Conservation (phyloP, 169 alveolate species). For the Plasmodium vinckei region DNA sequence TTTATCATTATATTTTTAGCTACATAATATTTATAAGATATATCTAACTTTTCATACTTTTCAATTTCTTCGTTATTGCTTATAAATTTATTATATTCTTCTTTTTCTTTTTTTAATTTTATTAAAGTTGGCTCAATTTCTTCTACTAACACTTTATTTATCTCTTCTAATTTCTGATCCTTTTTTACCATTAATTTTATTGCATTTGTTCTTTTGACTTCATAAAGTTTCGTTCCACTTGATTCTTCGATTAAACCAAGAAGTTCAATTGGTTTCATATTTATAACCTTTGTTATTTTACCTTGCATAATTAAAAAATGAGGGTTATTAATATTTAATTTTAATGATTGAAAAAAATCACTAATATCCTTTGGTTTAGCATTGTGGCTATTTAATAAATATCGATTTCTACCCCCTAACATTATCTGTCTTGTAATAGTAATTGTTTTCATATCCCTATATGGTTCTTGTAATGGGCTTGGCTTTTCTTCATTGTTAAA, state of each 20-base stretch:
- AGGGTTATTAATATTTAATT: constrained; percentile 98
- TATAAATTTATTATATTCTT: constrained; percentile 82
- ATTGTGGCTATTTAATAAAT: constrained; percentile 95
- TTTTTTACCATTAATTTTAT: constrained; percentile 92
- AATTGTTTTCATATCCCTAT: constrained; percentile 89
- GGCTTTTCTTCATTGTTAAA: constrained; percentile 92
- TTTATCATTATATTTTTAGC: constrained; percentile 79
- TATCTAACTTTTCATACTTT: constrained; percentile 77
- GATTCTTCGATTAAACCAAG: constrained; percentile 98
- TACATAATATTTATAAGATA: constrained; percentile 80
- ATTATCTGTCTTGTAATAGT: constrained; percentile 95
- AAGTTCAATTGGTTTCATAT: constrained; percentile 97
- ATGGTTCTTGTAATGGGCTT: constrained; percentile 89
- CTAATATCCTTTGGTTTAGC: constrained; percentile 94
- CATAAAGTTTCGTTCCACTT: constrained; percentile 97
- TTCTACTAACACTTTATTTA: constrained; percentile 90
- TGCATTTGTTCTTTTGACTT: constrained; percentile 94
- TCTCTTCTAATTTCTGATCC: constrained; percentile 92
- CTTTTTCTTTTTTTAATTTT: constrained; percentile 90
- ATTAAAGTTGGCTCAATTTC: constrained; percentile 94
- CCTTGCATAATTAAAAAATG: constrained; percentile 98
- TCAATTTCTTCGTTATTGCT: constrained; percentile 82
- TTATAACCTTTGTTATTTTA: constrained; percentile 97
- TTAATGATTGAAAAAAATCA: constrained; percentile 94
- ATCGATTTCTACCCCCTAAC: constrained; percentile 95